Evolutionary conservation across 106 monocot species (phyloP).

Genomic region (Apostasia shenzhenica): DNA sequence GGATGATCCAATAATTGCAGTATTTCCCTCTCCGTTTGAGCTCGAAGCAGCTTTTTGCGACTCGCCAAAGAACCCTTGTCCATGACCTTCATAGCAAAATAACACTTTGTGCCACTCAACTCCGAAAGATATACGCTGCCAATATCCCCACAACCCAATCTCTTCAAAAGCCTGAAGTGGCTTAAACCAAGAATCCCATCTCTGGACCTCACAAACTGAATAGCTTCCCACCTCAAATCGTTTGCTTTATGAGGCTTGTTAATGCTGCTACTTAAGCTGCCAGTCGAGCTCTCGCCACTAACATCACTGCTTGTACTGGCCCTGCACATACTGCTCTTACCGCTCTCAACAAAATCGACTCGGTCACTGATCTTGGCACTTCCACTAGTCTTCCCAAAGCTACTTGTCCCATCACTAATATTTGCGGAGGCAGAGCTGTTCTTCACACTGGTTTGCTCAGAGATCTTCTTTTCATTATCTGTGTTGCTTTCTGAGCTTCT

Average conservation of each 20-base stretch:
- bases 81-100: constrained; percentile 72
- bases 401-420: constrained; percentile 26
- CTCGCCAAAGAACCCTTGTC: constrained; percentile 54
- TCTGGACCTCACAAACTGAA: constrained; percentile 21
- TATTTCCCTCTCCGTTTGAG: constrained; percentile 65
- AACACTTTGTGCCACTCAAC: constrained; percentile 41
- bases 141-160: constrained; percentile 52
- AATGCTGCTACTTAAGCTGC: constrained; percentile 33
- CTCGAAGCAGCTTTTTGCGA: constrained; percentile 47
- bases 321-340: constrained; percentile 36
- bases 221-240: constrained; percentile 49
- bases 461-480: constrained; percentile 20
- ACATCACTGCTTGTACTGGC: constrained; percentile 35
- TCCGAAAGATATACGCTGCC: constrained; percentile 61
- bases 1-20: constrained; percentile 55
- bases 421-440: constrained; percentile 22
- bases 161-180: constrained; percentile 52
- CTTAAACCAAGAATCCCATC: constrained; percentile 44
- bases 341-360: constrained; percentile 20
- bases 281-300: constrained; percentile 36
- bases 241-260: constrained; percentile 47
- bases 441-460: constrained; percentile 19
- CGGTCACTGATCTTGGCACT: constrained; percentile 25
- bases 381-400: constrained; percentile 19
- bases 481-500: constrained; percentile 5